Base-by-base conservation (phyloP, 192 early-diverging fungal genomes). In the Nowakowskiella sp. region DNA sequence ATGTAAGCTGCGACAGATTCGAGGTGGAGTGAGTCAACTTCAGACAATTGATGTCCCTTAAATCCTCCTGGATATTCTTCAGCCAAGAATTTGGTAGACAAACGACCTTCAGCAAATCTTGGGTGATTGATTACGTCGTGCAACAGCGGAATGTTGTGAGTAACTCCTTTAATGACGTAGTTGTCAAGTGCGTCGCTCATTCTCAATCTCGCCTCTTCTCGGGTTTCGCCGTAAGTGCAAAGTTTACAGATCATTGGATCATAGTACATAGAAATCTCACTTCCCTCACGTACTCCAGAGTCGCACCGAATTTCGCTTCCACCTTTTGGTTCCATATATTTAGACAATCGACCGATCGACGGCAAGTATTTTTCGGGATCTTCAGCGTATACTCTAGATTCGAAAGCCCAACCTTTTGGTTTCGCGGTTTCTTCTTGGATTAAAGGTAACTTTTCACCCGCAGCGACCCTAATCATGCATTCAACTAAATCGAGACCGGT, bases 171-270 rank as follows among this genome's bases (percentile, higher is more conserved):
- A 65, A 96, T 92, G 33, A 93, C 84, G 60, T 91, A 93, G 23
- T 71, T 74, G 68, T 97, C 93, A 49, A 97, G 72, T 7, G 91
- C 91, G 31, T 73, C 62, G 46, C 80, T 71, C 91, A 97, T 92
- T 26, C 61, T 72, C 26, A 73, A 53, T 16, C 90, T 85, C 1
- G 90, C 87, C 48, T 78, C 78, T n/a, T 76, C 67, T 44, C 93
- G 80, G 2, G 82, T 86, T 8, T 62, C 55, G 9, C 85, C 90
- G 54, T 92, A 80, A n/a, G 89, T 89, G 48, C 80, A 85, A 13
- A 97, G 76, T 74, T 94, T 95, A 73, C 93, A 91, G 36, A 97
- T 89, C 71, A 97, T 78, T 29, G 93, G 91, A 58, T 97, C 93
- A 66, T 97, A 97, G 73, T 92, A 89, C 27, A 97, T 87, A n/a